Evolutionary conservation across 495 filamentous ascomycete species (phyloP), one percentile per base, ranked within the genome.

Genomic region (Talaromyces trachyspermus): DNA sequence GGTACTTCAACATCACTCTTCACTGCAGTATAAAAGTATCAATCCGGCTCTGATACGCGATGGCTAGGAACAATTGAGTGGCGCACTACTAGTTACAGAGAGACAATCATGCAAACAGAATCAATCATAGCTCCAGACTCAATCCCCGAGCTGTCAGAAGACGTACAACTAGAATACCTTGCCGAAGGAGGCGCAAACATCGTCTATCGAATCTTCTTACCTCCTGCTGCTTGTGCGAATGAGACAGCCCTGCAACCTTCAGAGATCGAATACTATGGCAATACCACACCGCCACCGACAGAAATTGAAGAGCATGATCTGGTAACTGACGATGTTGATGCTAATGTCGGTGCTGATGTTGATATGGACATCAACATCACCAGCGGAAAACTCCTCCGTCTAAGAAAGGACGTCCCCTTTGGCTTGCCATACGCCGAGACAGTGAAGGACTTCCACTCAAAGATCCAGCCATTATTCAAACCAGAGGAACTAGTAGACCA

Each of bases 151-250:
- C 66, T 73, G 56, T 68, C 68, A 6, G 29, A 29, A 47, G 66
- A 64, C 50, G 58, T 64, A 56, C 62, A 64, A 40, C 65, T 79
- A 20, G 47, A 66, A 15, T 81, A 78, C 50, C 66, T 80, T 7
- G 75, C 76, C 8, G 85, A 89, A 59, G 85, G 85, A 11, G 82
- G 82, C 35, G 83, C 85, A 24, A 88, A 89, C 58, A 65, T 80
- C 38, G 80, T 88, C 56, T 89, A 84, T 53, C 72, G 76, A 29
- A 73, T 84, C 45, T 56, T 62, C 15, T 53, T 70, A 19, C 59
- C 63, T 0, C 56, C 61, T 29, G n/a, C n/a, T n/a, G n/a, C n/a
- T n/a, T n/a, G n/a, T n/a, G 2, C 29, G n/a, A 15, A 17, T 5
- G 25, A 49, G 5, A n/a, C 24, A 26, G 23, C 15, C 23, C 20